These are phyloP conservation scores for Talaromyces rugulosus DNA, from an alignment of 2,329 filamentous ascomycete species.

Conservation along the genomic window DNA sequence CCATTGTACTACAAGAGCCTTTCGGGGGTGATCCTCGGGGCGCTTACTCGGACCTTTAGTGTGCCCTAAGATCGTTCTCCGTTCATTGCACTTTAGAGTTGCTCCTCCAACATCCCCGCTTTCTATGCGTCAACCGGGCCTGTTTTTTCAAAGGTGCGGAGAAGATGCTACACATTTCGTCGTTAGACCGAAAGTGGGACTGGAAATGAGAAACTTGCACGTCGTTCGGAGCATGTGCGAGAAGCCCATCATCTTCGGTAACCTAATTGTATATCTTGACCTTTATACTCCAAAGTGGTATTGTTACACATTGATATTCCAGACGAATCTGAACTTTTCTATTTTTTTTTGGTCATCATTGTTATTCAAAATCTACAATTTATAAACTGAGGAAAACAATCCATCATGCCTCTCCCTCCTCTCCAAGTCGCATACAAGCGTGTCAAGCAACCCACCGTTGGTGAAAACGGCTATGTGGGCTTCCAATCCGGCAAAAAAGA, in stretches of 20 bases:
- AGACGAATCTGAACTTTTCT: too few relatives aligned
- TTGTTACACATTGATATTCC: too few relatives aligned
- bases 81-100: not conserved
- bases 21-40: constrained; percentile 5
- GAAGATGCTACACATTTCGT: not conserved
- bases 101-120: not conserved
- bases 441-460: constrained; percentile 23
- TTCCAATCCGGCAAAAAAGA: constrained; percentile 37
- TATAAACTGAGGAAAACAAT: too few relatives aligned
- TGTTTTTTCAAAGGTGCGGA: not conserved
- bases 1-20: not conserved
- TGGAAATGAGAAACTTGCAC: not conserved
- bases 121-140: not conserved
- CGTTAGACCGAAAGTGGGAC: not conserved
- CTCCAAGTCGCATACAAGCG: constrained; percentile 27
- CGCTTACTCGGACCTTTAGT: not conserved
- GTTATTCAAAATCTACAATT: too few relatives aligned
- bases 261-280: too few relatives aligned
- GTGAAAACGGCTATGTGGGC: constrained; percentile 40
- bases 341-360: too few relatives aligned
- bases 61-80: not conserved
- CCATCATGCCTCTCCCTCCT: constrained; percentile 26
- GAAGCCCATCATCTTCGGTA: too few relatives aligned
- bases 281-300: too few relatives aligned
- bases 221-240: not conserved